A percentile compares a stretch with the other conserved stretches of the same genome.
Evolutionary conservation across 2,329 filamentous ascomycete species (phyloP).

Genomic region (Sarocladium strictum): DNA sequence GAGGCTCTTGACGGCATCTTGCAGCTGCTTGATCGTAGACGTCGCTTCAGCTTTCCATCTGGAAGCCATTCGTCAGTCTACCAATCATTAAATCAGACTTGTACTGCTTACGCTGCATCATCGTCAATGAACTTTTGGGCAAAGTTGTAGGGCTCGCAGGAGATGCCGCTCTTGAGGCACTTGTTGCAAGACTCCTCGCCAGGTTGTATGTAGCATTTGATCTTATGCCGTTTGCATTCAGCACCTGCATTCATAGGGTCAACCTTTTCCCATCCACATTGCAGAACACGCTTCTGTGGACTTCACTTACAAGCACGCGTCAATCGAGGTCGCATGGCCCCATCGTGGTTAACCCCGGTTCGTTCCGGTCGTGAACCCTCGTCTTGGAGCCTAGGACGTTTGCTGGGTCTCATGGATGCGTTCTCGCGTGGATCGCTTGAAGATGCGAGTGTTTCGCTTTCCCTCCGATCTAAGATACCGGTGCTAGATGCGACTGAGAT

Average conservation of each 20-base stretch:
- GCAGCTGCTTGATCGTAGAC: slow-evolving; percentile 13
- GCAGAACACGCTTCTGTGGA: background rate
- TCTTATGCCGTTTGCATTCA: slow-evolving; percentile 16
- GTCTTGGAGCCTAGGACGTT: background rate
- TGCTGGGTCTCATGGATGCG: background rate
- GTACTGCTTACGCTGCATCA: slow-evolving; percentile 12
- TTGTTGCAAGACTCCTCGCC: slow-evolving; percentile 10
- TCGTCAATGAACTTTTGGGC: slow-evolving; percentile 16
- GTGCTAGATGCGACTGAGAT: background rate
- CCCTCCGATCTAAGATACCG: background rate
- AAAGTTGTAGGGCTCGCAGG: slow-evolving; percentile 15
- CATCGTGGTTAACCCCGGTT: background rate
- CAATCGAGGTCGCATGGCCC: background rate
- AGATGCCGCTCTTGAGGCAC: slow-evolving; percentile 13
- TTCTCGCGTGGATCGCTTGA: background rate
- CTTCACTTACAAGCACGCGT: background rate
- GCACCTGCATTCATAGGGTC: slow-evolving; percentile 9
- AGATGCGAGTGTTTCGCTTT: background rate
- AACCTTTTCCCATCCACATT: background rate
- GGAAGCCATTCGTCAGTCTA: background rate
- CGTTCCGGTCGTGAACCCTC: background rate
- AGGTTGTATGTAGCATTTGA: slow-evolving; percentile 12
- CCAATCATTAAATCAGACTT: too few relatives aligned
- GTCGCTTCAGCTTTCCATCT: slow-evolving; percentile 15
- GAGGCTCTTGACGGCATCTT: slow-evolving; percentile 13